phyloP scores from a whole-genome alignment of 257 asterid species.

The Nicotiana tomentosiformis region DNA sequence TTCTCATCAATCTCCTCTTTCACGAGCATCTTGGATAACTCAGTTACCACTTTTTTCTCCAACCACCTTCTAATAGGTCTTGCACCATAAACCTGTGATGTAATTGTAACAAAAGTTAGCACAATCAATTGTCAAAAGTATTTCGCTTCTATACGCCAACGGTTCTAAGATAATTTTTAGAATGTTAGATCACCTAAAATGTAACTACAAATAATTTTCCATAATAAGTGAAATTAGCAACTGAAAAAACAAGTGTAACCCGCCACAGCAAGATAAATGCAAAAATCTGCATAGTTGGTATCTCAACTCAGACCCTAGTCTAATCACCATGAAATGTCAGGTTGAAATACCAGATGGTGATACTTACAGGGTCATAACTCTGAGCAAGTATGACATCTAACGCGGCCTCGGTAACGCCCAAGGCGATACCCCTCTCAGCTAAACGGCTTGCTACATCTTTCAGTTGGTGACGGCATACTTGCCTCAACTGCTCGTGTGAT shows the following conservation, averaged over 20 bases:
- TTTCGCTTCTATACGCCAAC: neutral
- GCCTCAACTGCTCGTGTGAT: constrained; percentile 71
- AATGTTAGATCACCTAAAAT: too few relatives aligned
- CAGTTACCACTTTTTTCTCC: constrained; percentile 79
- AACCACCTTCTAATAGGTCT: constrained; percentile 91
- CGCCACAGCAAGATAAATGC: too few relatives aligned
- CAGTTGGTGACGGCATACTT: constrained; percentile 73
- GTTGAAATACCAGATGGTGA: too few relatives aligned
- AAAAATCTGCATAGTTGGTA: too few relatives aligned
- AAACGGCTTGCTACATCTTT: constrained; percentile 75
- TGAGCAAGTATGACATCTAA: constrained; percentile 60
- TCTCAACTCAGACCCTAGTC: too few relatives aligned
- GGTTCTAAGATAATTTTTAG: too few relatives aligned
- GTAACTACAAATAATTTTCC: too few relatives aligned
- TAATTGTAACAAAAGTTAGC: neutral
- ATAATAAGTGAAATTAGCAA: too few relatives aligned
- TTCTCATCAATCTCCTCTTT: constrained; percentile 83
- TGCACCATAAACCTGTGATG: constrained; percentile 66
- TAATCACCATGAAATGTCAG: too few relatives aligned
- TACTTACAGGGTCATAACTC: constrained; percentile 81
- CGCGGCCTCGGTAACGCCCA: constrained; percentile 74
- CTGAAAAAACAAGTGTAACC: too few relatives aligned
- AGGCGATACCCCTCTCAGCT: constrained; percentile 84
- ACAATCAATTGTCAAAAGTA: neutral
- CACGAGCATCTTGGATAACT: constrained; percentile 78